Evolutionary conservation across 768 basidiomycete genomes (phyloP).

Genomic region (Kwoniella newhampshirensis): DNA sequence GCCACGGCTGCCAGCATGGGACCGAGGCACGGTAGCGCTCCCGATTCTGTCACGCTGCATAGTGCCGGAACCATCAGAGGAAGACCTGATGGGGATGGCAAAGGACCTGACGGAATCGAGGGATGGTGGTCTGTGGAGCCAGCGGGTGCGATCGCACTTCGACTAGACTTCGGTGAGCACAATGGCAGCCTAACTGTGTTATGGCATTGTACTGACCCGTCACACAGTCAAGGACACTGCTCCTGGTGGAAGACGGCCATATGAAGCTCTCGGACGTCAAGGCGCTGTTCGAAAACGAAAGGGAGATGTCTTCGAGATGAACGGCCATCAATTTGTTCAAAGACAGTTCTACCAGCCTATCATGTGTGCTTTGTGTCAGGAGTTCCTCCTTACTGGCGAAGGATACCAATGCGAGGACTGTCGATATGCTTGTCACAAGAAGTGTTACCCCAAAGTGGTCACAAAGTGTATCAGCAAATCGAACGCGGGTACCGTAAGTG

Average conservation of each 20-base stretch:
- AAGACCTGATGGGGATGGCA: slow-evolving; percentile 26
- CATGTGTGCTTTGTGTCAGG: slow-evolving; percentile 95
- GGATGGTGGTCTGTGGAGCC: slow-evolving; percentile 98
- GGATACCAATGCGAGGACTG: slow-evolving; percentile 99
- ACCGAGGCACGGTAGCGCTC: slow-evolving; percentile 44
- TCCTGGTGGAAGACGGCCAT: slow-evolving; percentile 73
- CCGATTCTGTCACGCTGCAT: slow-evolving; percentile 41
- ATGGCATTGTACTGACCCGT: slow-evolving; percentile 1
- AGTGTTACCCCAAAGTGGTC: slow-evolving; percentile 97
- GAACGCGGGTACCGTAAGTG: slow-evolving; percentile 75
- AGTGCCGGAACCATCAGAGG: slow-evolving; percentile 38
- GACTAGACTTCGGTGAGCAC: slow-evolving; percentile 84
- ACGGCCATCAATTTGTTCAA: slow-evolving; percentile 96
- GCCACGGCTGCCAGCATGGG: slow-evolving; percentile 56
- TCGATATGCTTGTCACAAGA: slow-evolving; percentile 97
- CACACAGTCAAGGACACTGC: slow-evolving; percentile 91
- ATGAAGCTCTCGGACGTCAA: slow-evolving; percentile 95
- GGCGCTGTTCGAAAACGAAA: slow-evolving; percentile 97
- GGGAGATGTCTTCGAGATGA: slow-evolving; percentile 98
- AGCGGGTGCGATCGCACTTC: slow-evolving; percentile 84
- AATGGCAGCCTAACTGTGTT: background rate
- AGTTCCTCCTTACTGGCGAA: slow-evolving; percentile 92
- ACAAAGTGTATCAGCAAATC: slow-evolving; percentile 99
- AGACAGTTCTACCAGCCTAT: slow-evolving; percentile 98
- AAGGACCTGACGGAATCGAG: slow-evolving; percentile 73